A percentile compares a stretch with the other conserved stretches of the same genome.
phyloP scores from a whole-genome alignment of 2,329 filamentous ascomycete genomes.

The Fonsecaea pedrosoi region DNA sequence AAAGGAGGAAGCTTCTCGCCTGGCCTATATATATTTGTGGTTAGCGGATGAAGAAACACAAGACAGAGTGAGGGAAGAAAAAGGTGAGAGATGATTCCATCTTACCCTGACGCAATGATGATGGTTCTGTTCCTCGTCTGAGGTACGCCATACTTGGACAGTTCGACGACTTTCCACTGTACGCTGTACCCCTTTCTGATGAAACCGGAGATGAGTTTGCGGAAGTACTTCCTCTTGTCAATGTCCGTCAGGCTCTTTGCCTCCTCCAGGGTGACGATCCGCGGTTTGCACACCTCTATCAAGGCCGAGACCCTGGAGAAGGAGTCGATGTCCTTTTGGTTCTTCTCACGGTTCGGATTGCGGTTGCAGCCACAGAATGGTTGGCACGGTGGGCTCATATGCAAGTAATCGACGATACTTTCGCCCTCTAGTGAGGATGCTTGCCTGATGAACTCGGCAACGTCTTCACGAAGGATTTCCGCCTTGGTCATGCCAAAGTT shows the following conservation, averaged over 20 bases:
- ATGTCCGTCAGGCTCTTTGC: slow-evolving; percentile 70
- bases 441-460: slow-evolving; percentile 55
- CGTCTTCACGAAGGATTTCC: slow-evolving; percentile 40
- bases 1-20: slow-evolving; percentile 74
- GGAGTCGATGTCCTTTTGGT: slow-evolving; percentile 71
- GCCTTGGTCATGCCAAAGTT: slow-evolving; percentile 59
- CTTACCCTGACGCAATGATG: slow-evolving; percentile 61
- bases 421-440: slow-evolving; percentile 12
- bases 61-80: slow-evolving; percentile 2
- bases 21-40: slow-evolving; percentile 58
- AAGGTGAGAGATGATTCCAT: slow-evolving; percentile 14
- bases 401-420: slow-evolving; percentile 68
- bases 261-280: slow-evolving; percentile 79
- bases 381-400: slow-evolving; percentile 80
- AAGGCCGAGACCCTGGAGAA: slow-evolving; percentile 59
- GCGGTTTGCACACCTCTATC: slow-evolving; percentile 65
- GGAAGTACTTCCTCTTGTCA: slow-evolving; percentile 63
- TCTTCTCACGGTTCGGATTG: slow-evolving; percentile 57
- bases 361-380: slow-evolving; percentile 77
- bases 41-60: slow-evolving; percentile 52
- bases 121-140: slow-evolving; percentile 59
- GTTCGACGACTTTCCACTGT: slow-evolving; percentile 68
- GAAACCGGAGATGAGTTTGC: slow-evolving; percentile 67
- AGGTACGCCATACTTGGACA: slow-evolving; percentile 57
- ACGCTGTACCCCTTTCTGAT: slow-evolving; percentile 71